Percentiles rank a stretch among this genome's conserved stretches.
phyloP scores from a whole-genome alignment of 108 stramenopile species.

The Discostella pseudostelligera region DNA sequence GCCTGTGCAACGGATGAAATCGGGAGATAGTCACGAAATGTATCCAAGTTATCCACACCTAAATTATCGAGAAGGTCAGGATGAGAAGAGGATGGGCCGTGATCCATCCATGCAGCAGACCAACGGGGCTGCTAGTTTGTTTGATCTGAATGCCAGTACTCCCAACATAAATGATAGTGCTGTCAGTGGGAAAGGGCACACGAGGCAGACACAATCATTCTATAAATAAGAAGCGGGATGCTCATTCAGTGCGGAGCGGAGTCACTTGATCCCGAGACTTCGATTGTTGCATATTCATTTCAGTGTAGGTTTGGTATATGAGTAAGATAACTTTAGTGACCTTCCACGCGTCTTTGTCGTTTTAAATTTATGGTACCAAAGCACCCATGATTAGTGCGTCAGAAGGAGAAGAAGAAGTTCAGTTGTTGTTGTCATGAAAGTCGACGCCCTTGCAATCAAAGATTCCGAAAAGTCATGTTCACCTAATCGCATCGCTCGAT shows the following conservation, averaged over 20 bases:
- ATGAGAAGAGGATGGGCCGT: no score
- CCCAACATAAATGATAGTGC: neutral
- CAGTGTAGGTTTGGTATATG: no score
- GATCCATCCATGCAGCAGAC: no score
- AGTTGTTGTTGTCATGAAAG: neutral
- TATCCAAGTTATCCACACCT: neutral
- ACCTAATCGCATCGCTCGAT: neutral
- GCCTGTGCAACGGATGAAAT: neutral
- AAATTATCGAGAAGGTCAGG: no score
- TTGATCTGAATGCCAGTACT: neutral
- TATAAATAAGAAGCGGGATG: neutral
- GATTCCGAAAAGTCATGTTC: neutral
- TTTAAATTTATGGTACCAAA: no score
- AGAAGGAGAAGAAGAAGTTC: no score
- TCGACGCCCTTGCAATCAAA: neutral
- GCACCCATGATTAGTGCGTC: no score
- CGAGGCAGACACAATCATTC: slow-evolving; percentile 3
- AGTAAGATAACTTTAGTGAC: no score
- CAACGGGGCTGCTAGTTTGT: neutral
- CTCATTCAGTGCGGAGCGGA: no score
- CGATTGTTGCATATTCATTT: slow-evolving; percentile 1
- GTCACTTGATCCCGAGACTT: neutral
- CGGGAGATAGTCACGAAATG: neutral
- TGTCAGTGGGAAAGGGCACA: neutral
- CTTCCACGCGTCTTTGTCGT: no score